Evolutionary conservation across 768 basidiomycete species (phyloP).

Genomic region (Mycena galericulata): DNA sequence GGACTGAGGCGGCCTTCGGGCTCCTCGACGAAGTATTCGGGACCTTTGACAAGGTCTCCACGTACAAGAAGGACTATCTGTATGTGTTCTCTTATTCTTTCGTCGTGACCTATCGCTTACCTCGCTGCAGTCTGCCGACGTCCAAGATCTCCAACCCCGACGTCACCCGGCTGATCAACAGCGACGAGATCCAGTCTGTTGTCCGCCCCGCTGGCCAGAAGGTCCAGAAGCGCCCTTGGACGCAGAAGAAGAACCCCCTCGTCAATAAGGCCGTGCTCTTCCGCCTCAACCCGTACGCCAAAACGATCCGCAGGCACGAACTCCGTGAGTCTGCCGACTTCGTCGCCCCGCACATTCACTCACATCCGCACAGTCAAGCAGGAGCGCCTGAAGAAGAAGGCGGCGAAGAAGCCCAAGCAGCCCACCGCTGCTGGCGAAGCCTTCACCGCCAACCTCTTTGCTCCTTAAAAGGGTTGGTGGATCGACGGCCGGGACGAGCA

Average conservation of each 20-base stretch:
- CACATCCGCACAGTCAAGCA: conserved; percentile 72
- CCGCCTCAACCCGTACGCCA: conserved; percentile 99
- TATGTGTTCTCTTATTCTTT: conserved; percentile 49
- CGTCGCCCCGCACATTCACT: conserved; percentile 7
- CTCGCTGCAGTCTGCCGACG: conserved; percentile 77
- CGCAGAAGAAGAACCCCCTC: conserved; percentile 99
- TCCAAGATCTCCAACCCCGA: conserved; percentile 98
- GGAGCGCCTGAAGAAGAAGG: conserved; percentile 75
- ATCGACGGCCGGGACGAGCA: neutral
- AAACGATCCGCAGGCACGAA: conserved; percentile 91
- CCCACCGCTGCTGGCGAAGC: conserved; percentile 77
- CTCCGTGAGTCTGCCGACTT: conserved; percentile 69
- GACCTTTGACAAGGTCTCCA: conserved; percentile 89
- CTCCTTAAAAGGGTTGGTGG: conserved; percentile 63
- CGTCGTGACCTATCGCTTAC: neutral
- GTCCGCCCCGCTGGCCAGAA: conserved; percentile 91
- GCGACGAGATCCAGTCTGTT: conserved; percentile 97
- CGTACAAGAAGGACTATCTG: conserved; percentile 92
- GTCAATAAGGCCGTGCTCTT: conserved; percentile 94
- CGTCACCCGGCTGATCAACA: conserved; percentile 97
- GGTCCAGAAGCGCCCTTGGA: conserved; percentile 93
- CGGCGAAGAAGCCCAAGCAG: conserved; percentile 72
- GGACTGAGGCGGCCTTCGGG: conserved; percentile 95
- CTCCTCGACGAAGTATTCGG: conserved; percentile 96
- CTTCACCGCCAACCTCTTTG: conserved; percentile 88